Evolutionary conservation across 208 protist species (phyloP), one percentile per base, ranked within the genome.

Genomic region (Plasmodiophora brassicae): DNA sequence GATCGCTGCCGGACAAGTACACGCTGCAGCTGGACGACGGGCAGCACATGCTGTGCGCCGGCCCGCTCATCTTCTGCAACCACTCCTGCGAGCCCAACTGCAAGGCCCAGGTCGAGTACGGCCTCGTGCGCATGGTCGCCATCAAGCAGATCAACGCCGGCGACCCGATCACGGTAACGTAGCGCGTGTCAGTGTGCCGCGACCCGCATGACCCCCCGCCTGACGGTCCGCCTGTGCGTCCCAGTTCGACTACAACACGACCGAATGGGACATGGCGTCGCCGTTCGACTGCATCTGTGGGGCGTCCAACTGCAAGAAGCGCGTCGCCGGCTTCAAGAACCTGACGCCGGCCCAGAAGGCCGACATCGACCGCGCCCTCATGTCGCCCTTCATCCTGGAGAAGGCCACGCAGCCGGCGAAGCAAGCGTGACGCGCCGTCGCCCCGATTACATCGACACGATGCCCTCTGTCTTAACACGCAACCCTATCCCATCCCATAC

Each of bases 221-320:
- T n/a, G n/a, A n/a, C n/a, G n/a, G n/a, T n/a, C n/a, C n/a, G n/a
- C n/a, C n/a, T n/a, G n/a, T n/a, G n/a, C n/a, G n/a, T n/a, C n/a
- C n/a, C n/a, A n/a, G 65, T 78, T 78, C n/a, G 65, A 78, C 65
- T 78, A 78, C 65, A 78, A 78, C 65, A 78, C 65, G 14, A 78
- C 65, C 65, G 65, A 78, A 38, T 78, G 41, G 32, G 65, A 78
- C 41, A 78, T 78, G 65, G 65, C 65, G 5, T 5, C 5, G n/a
- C 65, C 65, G 65, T 78, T 78, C 65, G 65, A 78, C n/a, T 78
- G 65, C 65, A 78, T 78, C n/a, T 78, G 65, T 38, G 65, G 65
- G 10, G n/a, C 14, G 32, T n/a, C 32, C 32, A 78, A 78, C 65
- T 78, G 65, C 65, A 32, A 5, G 5, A 5, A 78, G 20, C 65